phyloP scores from a whole-genome alignment of 2,329 filamentous ascomycete genomes.

The Xylariales sp. region DNA sequence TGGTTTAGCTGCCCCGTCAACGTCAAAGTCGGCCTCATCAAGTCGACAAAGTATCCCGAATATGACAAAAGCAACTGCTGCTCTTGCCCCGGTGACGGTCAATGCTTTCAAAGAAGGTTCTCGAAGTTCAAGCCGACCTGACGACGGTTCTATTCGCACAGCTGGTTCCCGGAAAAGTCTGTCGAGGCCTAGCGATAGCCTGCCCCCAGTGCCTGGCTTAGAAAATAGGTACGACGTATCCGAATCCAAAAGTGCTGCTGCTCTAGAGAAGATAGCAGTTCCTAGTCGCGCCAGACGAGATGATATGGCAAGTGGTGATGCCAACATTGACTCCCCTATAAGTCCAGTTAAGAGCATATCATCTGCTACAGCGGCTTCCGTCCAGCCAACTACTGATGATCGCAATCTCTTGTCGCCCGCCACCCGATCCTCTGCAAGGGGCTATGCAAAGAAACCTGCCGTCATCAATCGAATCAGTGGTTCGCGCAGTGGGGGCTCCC shows the following conservation, averaged over 20 bases:
- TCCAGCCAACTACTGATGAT: slow-evolving; percentile 29
- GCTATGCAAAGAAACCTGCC: slow-evolving; percentile 39
- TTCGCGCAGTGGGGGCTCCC: slow-evolving; percentile 37
- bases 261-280: slow-evolving; percentile 23
- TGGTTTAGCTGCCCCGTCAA: slow-evolving; percentile 30
- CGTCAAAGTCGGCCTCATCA: slow-evolving; percentile 37
- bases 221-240: slow-evolving; percentile 35
- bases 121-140: slow-evolving; percentile 35
- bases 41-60: slow-evolving; percentile 28
- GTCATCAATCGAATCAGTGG: slow-evolving; percentile 53
- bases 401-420: slow-evolving; percentile 19
- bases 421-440: slow-evolving; percentile 25
- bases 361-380: slow-evolving; percentile 20
- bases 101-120: slow-evolving; percentile 42
- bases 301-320: slow-evolving; percentile 41
- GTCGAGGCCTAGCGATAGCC: slow-evolving; percentile 35
- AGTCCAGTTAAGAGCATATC: slow-evolving; percentile 35
- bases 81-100: slow-evolving; percentile 44
- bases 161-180: slow-evolving; percentile 34
- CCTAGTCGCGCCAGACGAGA: slow-evolving; percentile 33
- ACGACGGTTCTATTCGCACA: slow-evolving; percentile 37
- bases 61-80: slow-evolving; percentile 34
- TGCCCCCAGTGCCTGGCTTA: slow-evolving; percentile 29
- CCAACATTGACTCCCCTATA: slow-evolving; percentile 37
- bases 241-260: slow-evolving; percentile 21